Evolutionary conservation across 2,329 filamentous ascomycete species (phyloP), one percentile per base, ranked within the genome.

Genomic region (Zelopaecilomyces penicillatus): DNA sequence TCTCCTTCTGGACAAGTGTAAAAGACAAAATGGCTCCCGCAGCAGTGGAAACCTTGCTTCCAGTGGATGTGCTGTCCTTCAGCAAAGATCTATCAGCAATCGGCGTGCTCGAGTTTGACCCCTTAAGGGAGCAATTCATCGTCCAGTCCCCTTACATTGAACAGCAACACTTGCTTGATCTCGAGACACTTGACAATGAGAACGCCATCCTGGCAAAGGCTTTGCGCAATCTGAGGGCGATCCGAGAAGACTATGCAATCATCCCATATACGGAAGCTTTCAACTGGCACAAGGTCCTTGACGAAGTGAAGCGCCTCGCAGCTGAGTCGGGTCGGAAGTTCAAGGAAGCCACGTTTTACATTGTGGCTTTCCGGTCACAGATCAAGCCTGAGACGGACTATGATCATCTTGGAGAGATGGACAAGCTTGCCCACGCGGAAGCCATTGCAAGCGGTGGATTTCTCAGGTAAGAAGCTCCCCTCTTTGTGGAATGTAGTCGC

Each of bases 301-400:
- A 67, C 4, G 67, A 75, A 30, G 65, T 93, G 42, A 71, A 66
- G 45, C 57, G 67, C 2, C 67, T 89, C 3, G 65, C 70, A 8
- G 53, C 55, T 3, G 60, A 65, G 6, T 72, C 62, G 5, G 60
- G 73, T 9, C 65, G 65, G 5, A 49, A 46, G 2, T 91, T 85
- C 80, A 74, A 69, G 43, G 68, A 74, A 47, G 75, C 73, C 41
- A 73, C 70, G 29, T 95, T 91, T 68, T 95, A 91, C 65, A 81
- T 93, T 45, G 88, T 95, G 35, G 83, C 83, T 4, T 95, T 95
- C 65, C 77, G 87, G 11, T 91, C 85, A 5, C 76, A 73, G 51
- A 78, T 95, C 45, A 80, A 81, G 33, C 71, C 75, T 2, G 76
- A 72, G 9, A 84, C 83, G 1, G 79, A 87, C 50, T 79, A 80